These are phyloP conservation scores for Groenewaldozyma sp. DNA, from an alignment of 1,139 yeast genomes.

Conservation along the genomic window DNA sequence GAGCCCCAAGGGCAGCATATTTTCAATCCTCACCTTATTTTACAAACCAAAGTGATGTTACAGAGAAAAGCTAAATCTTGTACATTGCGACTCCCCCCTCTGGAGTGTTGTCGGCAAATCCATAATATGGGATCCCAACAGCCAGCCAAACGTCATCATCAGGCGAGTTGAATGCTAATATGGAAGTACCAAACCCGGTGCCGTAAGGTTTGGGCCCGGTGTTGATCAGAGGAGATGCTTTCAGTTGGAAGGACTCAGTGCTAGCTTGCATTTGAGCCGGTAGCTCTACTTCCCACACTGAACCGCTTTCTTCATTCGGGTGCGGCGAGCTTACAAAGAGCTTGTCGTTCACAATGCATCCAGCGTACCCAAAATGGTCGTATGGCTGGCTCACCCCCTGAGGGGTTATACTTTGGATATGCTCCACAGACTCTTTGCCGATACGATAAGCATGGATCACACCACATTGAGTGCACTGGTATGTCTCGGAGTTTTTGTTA, in stretches of 20 bases:
- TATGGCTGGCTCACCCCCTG: slow-evolving; percentile 12
- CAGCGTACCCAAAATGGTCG: slow-evolving; percentile 31
- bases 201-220: slow-evolving; percentile 26
- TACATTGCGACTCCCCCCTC: slow-evolving; percentile 19
- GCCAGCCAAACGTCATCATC: slow-evolving; percentile 23
- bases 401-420: slow-evolving; percentile 6
- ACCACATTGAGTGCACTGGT: slow-evolving; percentile 30
- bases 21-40: slow-evolving; percentile 17
- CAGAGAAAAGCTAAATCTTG: slow-evolving; percentile 7
- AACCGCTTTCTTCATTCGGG: slow-evolving; percentile 34
- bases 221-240: slow-evolving; percentile 12
- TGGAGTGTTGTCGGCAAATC: slow-evolving; percentile 23
- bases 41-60: slow-evolving; percentile 10
- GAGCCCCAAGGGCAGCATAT: slow-evolving; percentile 20
- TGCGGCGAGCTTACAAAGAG: slow-evolving; percentile 35
- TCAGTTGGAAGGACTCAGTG: neutral
- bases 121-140: slow-evolving; percentile 41
- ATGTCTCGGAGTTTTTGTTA: slow-evolving; percentile 11
- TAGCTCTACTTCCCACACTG: slow-evolving; percentile 32
- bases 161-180: slow-evolving; percentile 23
- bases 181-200: slow-evolving; percentile 35
- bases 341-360: slow-evolving; percentile 18
- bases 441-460: slow-evolving; percentile 32
- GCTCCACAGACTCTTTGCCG: slow-evolving; percentile 15
- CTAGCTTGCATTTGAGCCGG: slow-evolving; percentile 14